Evolutionary conservation across 164 flowering plant species (phyloP).

Genomic region (Stephania yunnanensis): DNA sequence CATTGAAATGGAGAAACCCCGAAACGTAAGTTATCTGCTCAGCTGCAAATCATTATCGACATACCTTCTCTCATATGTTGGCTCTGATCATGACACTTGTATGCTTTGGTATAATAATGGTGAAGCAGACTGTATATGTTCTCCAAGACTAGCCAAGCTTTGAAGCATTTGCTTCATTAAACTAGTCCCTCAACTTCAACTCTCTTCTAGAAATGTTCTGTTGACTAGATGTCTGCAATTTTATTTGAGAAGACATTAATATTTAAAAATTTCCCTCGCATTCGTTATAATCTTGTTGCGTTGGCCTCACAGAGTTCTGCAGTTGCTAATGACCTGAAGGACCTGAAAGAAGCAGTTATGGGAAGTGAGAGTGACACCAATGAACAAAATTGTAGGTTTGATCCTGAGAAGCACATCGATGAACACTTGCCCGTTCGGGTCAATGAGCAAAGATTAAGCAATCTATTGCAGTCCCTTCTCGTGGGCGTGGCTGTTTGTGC

Average conservation of each 20-base stretch:
- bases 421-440: conserved; percentile 68
- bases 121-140: too few relatives aligned
- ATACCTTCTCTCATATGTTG: background rate
- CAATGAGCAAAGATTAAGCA: conserved; percentile 73
- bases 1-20: conserved; percentile 39
- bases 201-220: background rate
- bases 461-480: conserved; percentile 57
- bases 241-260: background rate
- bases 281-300: background rate
- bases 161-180: too few relatives aligned
- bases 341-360: conserved; percentile 49
- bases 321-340: conserved; percentile 38
- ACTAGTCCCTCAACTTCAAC: too few relatives aligned
- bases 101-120: background rate
- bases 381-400: conserved; percentile 27
- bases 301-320: conserved; percentile 20
- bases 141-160: too few relatives aligned
- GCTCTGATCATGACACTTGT: background rate
- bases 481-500: conserved; percentile 40
- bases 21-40: conserved; percentile 20
- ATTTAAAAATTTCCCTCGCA: background rate
- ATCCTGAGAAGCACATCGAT: conserved; percentile 67
- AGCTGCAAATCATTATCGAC: background rate
- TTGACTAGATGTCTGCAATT: background rate
- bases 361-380: conserved; percentile 23